Evolutionary conservation across 352 stramenopile genomes (phyloP), one percentile per base, ranked within the genome.

Genomic region (Phytophthora meadii): DNA sequence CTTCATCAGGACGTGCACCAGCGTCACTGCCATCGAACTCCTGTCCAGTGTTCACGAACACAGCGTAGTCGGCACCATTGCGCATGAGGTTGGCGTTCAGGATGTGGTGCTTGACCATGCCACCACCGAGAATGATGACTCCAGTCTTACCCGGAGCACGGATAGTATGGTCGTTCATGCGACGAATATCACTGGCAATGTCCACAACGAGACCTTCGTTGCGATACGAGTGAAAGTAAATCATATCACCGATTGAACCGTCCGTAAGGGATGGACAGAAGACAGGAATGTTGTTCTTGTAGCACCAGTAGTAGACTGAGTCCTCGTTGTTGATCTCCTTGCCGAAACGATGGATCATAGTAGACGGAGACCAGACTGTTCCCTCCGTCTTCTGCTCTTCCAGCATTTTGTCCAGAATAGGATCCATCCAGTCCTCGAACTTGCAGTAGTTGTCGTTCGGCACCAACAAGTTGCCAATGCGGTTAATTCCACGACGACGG

Each of bases 171-270:
- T 99, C 97, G 72, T 99, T 99, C 64, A 99, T 98, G 27, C 73
- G 75, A 32, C 97, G 95, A 68, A 99, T 99, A 73, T 99, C 98
- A 50, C 94, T 89, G 15, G 89, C 92, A 61, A 99, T 98, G 70
- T 99, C 98, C 9, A 99, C 67, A 8, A 99, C 72, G 48, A 99
- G 97, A 3, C 98, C 98, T 41, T 94, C 88, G 19, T 98, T 92
- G 71, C 98, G 98, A 87, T 99, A 99, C 57, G 95, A 99, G 77
- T 99, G 97, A 72, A 99, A 99, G 86, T 99, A 99, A n/a, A 99
- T 93, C 98, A 99, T 99, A 74, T 99, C 98, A 36, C 98, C 98
- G 56, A 99, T 96, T 41, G 91, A 99, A 46, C 98, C 98, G 79
- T 99, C 98, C 32, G 98, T 99, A 40, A 99, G 79, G 12, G 98